phyloP scores from a whole-genome alignment of 345 rosid genomes.

The Syzygium jambos region DNA sequence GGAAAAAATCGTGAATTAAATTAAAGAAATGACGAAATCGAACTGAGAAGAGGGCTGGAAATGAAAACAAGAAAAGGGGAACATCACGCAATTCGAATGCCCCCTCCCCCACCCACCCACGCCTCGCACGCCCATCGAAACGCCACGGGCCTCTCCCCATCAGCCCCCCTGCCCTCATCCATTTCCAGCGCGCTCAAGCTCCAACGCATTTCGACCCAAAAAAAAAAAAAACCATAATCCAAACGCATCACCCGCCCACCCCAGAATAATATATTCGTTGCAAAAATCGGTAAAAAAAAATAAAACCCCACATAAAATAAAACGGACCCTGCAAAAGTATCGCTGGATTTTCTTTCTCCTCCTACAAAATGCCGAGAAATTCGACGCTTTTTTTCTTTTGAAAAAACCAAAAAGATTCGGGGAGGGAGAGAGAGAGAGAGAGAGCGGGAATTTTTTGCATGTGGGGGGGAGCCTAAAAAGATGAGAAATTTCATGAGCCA shows the following conservation, averaged over 20 bases:
- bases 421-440: no score
- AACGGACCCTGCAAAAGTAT: no score
- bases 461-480: conserved; percentile 11
- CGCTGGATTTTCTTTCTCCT: rapidly evolving
- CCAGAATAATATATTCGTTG: rapidly evolving
- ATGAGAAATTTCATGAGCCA: conserved; percentile 3
- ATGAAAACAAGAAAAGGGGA: conserved; percentile 11
- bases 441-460: neutral
- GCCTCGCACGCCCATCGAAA: conserved; percentile 38
- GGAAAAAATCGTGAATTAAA: no score
- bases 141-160: conserved; percentile 40
- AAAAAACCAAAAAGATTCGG: neutral
- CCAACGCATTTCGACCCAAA: no score
- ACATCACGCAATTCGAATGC: conserved; percentile 38
- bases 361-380: neutral
- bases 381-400: neutral
- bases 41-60: neutral
- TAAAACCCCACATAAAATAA: neutral
- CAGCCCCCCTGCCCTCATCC: no score
- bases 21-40: no score
- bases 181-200: neutral
- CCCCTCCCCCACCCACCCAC: neutral
- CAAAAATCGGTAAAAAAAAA: neutral
- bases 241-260: neutral
- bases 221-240: neutral